Evolutionary conservation across 2,329 filamentous ascomycete genomes (phyloP).

Genomic region (Beauveria medogensis): DNA sequence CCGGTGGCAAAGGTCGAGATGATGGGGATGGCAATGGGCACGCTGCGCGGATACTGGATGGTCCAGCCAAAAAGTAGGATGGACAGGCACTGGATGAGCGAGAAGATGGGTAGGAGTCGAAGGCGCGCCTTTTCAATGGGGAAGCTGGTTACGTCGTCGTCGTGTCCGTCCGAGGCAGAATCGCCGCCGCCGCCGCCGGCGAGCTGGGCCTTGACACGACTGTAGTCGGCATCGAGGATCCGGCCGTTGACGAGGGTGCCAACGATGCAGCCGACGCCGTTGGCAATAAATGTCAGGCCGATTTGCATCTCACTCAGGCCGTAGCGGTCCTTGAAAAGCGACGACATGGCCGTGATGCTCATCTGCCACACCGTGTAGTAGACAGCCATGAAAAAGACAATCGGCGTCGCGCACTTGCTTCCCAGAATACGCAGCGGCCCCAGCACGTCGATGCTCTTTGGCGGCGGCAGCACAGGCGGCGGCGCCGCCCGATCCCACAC

Average conservation of each 20-base stretch:
- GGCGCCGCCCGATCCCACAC: constrained; percentile 2
- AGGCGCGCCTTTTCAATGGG: constrained; percentile 44
- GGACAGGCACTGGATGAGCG: constrained; percentile 35
- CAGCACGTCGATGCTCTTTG: constrained; percentile 34
- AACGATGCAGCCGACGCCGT: constrained; percentile 45
- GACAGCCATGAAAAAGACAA: constrained; percentile 39
- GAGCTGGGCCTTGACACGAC: constrained; percentile 24
- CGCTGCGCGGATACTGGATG: constrained; percentile 30
- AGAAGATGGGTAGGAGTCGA: constrained; percentile 37
- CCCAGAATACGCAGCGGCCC: constrained; percentile 39
- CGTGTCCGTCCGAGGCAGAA: background rate
- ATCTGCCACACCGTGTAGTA: constrained; percentile 49
- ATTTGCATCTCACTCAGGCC: constrained; percentile 35
- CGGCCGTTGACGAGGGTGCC: constrained; percentile 44
- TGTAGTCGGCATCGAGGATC: constrained; percentile 44
- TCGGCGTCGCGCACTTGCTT: constrained; percentile 33
- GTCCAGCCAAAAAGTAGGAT: constrained; percentile 46
- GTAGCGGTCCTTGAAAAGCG: constrained; percentile 37
- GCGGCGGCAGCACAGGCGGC: background rate
- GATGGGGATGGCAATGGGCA: constrained; percentile 42
- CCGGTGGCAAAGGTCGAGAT: constrained; percentile 43
- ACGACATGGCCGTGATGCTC: constrained; percentile 45
- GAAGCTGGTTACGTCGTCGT: constrained; percentile 22
- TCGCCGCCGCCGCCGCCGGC: background rate
- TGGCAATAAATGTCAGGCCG: constrained; percentile 45